phyloP scores from a whole-genome alignment of 257 asterid species.

The Sherardia arvensis region DNA sequence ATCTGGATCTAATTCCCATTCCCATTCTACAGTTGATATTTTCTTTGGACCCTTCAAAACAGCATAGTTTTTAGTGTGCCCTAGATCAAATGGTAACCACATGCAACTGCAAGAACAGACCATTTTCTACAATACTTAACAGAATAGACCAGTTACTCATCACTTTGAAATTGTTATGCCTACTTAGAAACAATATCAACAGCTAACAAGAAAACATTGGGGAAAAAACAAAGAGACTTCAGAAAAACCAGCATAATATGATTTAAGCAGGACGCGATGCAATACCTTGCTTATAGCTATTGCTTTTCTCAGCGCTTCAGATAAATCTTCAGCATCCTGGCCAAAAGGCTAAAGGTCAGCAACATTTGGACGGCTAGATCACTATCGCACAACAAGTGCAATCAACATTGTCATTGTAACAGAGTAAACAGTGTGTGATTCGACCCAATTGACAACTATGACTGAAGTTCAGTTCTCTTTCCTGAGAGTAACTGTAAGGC shows the following conservation, averaged over 20 bases:
- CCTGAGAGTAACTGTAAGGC: not conserved
- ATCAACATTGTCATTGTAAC: conserved; percentile 23
- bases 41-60: no score
- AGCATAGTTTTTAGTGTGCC: conserved; percentile 8
- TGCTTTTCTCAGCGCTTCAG: conserved; percentile 61
- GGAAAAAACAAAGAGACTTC: no score
- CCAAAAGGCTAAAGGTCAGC: conserved; percentile 51
- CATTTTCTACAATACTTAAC: no score
- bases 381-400: conserved; percentile 23
- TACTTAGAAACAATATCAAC: no score
- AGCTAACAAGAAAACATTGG: not conserved
- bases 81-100: not conserved
- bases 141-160: no score
- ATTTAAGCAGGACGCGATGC: not conserved
- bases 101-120: not conserved
- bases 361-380: conserved; percentile 24
- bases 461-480: not conserved
- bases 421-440: conserved; percentile 11
- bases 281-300: conserved; percentile 72
- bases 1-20: conserved; percentile 69
- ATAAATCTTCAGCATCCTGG: conserved; percentile 72
- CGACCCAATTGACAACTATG: conserved; percentile 4
- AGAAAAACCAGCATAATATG: not conserved
- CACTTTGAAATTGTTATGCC: no score
- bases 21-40: conserved; percentile 60